Evolutionary conservation across 768 basidiomycete species (phyloP), one percentile per base, ranked within the genome.

Genomic region (Phylloporus sp.): DNA sequence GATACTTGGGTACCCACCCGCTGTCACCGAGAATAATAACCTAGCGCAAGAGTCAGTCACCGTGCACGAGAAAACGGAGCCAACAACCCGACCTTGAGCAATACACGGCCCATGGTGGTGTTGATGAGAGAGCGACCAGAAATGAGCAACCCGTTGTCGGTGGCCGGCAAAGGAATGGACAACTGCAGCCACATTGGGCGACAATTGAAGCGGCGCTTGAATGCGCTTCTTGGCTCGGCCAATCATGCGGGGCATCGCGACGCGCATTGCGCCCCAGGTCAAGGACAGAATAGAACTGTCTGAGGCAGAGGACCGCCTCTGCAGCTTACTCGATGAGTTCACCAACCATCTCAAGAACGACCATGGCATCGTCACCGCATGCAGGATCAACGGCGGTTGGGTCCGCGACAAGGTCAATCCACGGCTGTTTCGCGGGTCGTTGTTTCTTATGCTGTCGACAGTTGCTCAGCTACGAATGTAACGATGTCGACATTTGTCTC

Each of bases 11-110:
- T 36, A 59, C 90, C 56, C 66, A 92, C 91, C 91, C 91, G 72
- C 91, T 93, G 80, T 98, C 97, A 61, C 95, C 95, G 56, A 98
- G 86, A 71, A 99, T 98, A 74, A 98, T 98, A 70, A 97, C 95
- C 95, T 97, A 12, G 5, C 16, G 23, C 44, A 7, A 7, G 29
- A 10, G 46, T 65, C 26, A 64, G 55, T 9, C 36, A 45, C 40
- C 52, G 43, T 46, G 24, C 38, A 22, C 7, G 24, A 35, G 32
- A 49, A 39, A 24, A 23, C 22, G 34, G n/a, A 47, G 26, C 22
- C n/a, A n/a, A n/a, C n/a, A n/a, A n/a, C n/a, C 36, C 31, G 60
- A 88, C 90, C 84, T 92, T 92, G 68, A 93, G 80, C 54, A 92
- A 76, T 67, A 91, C 87, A 64, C 89, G 88, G 66, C 91, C 89